Evolutionary conservation across 2,329 filamentous ascomycete species (phyloP).

Genomic region (Trichoderma sp.): DNA sequence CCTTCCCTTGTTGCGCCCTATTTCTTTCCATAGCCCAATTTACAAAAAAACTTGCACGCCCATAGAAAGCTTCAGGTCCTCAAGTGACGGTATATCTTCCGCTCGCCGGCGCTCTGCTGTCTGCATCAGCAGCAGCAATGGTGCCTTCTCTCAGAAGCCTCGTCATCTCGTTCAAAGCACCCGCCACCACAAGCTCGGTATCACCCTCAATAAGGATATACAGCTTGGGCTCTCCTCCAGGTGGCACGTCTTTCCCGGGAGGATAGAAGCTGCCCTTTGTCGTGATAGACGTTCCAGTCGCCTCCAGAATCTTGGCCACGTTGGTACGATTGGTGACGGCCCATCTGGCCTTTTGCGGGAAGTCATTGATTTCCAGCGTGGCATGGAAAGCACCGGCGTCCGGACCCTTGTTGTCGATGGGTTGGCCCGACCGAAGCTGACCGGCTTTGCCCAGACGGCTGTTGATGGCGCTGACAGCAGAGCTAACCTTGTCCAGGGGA

Average conservation of each 20-base stretch:
- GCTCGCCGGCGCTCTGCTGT: constrained; percentile 73
- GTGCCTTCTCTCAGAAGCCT: constrained; percentile 87
- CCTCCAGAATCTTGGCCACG: constrained; percentile 95
- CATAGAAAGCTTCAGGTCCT: not conserved
- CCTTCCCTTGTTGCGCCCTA: not conserved
- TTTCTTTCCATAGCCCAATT: not conserved
- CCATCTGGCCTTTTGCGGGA: constrained; percentile 97
- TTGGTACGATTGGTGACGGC: constrained; percentile 98
- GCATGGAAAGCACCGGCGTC: constrained; percentile 97
- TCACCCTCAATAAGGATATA: constrained; percentile 98
- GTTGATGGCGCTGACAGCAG: constrained; percentile 90
- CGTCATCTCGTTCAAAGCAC: constrained; percentile 88
- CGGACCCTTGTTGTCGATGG: constrained; percentile 97
- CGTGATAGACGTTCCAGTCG: constrained; percentile 93
- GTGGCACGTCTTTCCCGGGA: constrained; percentile 74
- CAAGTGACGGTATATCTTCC: constrained; percentile 86
- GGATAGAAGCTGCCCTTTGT: constrained; percentile 93
- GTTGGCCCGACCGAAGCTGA: constrained; percentile 85
- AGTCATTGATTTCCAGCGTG: constrained; percentile 98
- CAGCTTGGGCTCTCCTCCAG: constrained; percentile 82
- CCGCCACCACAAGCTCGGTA: constrained; percentile 87
- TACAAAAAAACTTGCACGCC: not conserved
- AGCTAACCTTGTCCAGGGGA: constrained; percentile 80
- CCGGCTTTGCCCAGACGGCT: constrained; percentile 85
- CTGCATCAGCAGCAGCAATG: constrained; percentile 83